Conservation (phyloP, 1,284 basidiomycete genomes). For the Ustilago lituana region DNA sequence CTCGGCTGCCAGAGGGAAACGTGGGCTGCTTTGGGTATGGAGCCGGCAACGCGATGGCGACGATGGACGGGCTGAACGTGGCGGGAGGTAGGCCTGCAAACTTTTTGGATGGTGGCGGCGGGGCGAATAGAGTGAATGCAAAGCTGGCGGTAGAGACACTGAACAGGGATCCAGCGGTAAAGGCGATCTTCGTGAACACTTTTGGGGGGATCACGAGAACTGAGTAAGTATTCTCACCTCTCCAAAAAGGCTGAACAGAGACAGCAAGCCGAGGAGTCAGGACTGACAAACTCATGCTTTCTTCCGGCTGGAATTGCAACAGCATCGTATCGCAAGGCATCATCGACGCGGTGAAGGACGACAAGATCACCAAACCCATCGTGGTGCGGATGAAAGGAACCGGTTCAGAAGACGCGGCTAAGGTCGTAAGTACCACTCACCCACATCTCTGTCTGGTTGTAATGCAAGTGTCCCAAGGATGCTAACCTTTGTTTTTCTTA, state of each 20-base stretch:
- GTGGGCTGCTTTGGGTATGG: constrained; percentile 59
- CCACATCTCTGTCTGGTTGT: too few relatives aligned
- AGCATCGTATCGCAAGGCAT: constrained; percentile 55
- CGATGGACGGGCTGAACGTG: constrained; percentile 52
- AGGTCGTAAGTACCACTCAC: constrained; percentile 17
- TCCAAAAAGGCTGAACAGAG: background rate
- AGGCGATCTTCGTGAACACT: constrained; percentile 56
- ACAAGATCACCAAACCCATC: constrained; percentile 53
- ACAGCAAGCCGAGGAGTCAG: too few relatives aligned
- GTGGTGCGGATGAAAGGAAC: constrained; percentile 54
- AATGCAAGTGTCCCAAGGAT: too few relatives aligned
- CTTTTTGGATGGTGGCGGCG: constrained; percentile 59
- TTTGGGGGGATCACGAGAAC: constrained; percentile 57
- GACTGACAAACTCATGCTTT: constrained; percentile 1
- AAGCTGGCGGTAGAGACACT: constrained; percentile 54
- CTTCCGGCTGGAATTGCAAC: background rate
- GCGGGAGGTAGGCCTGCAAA: constrained; percentile 55
- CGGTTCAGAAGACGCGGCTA: constrained; percentile 47
- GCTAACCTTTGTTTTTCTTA: too few relatives aligned
- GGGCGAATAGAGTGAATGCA: constrained; percentile 49
- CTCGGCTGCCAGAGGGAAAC: constrained; percentile 44
- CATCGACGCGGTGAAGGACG: constrained; percentile 49
- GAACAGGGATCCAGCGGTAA: constrained; percentile 49
- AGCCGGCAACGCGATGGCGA: constrained; percentile 58
- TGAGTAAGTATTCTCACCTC: constrained; percentile 19